Percentiles rank a stretch among this genome's conserved stretches.
phyloP scores from a whole-genome alignment of 1,284 basidiomycete species.

The Tilletia walkeri region DNA sequence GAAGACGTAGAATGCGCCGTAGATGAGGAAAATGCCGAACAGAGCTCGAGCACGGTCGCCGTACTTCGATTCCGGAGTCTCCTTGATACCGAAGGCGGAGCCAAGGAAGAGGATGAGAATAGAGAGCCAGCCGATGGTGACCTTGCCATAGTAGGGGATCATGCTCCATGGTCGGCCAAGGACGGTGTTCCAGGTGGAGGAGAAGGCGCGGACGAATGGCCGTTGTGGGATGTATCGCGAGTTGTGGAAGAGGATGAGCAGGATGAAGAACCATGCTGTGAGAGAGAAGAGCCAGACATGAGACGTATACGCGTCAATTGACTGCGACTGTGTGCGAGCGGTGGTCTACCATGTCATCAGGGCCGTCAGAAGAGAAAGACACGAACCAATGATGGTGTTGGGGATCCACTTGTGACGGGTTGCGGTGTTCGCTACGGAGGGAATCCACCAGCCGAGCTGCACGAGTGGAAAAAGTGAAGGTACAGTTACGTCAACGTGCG shows the following conservation, averaged over 20 bases:
- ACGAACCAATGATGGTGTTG: constrained; percentile 18
- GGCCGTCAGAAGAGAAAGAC: neutral
- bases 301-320: neutral
- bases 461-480: neutral
- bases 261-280: constrained; percentile 47
- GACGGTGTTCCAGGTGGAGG: constrained; percentile 30
- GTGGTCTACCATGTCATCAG: no score
- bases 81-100: constrained; percentile 44
- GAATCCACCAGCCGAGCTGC: constrained; percentile 28
- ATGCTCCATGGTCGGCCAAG: constrained; percentile 37
- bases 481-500: no score
- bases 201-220: constrained; percentile 37
- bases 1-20: constrained; percentile 38
- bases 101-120: constrained; percentile 45
- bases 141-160: constrained; percentile 36
- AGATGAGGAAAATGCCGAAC: constrained; percentile 45
- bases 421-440: constrained; percentile 22
- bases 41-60: constrained; percentile 41
- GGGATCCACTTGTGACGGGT: constrained; percentile 23
- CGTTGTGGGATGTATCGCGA: constrained; percentile 43
- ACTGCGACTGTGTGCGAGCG: neutral
- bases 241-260: constrained; percentile 52
- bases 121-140: constrained; percentile 39
- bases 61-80: constrained; percentile 35
- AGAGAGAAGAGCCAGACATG: neutral